Percentiles rank a stretch among this genome's conserved stretches.
Conservation (phyloP, 164 flowering plant genomes). For the Macadamia integrifolia region DNA sequence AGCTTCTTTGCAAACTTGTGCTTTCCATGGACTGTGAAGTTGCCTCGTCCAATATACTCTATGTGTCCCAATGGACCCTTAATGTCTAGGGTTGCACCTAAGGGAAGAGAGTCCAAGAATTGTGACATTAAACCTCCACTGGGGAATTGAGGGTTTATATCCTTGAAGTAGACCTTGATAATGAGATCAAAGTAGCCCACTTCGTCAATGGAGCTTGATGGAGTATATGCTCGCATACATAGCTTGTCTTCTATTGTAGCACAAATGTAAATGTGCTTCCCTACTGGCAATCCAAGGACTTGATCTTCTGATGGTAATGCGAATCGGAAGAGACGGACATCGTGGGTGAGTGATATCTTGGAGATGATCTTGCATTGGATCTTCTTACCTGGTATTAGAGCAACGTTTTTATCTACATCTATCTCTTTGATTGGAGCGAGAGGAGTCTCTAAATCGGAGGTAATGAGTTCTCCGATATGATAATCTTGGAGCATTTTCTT, state of each 20-base stretch:
- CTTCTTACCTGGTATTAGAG: conserved; percentile 59
- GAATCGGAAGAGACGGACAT: conserved; percentile 66
- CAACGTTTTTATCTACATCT: conserved; percentile 20
- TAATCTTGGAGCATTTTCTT: conserved; percentile 72
- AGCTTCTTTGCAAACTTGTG: conserved; percentile 62
- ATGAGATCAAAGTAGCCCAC: conserved; percentile 75
- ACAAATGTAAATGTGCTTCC: conserved; percentile 85
- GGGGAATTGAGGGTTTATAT: conserved; percentile 69
- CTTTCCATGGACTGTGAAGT: conserved; percentile 62
- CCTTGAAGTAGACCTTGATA: conserved; percentile 72
- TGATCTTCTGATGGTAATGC: conserved; percentile 66
- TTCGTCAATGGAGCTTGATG: conserved; percentile 53
- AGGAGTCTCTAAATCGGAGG: conserved; percentile 22
- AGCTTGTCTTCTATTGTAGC: conserved; percentile 63
- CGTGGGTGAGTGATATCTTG: conserved; percentile 59
- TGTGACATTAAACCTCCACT: conserved; percentile 89
- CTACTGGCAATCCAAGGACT: conserved; percentile 73
- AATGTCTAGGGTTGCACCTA: conserved; percentile 55
- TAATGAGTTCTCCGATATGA: conserved; percentile 66
- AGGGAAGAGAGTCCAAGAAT: conserved; percentile 52
- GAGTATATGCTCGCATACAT: conserved; percentile 92
- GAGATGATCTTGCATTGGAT: conserved; percentile 60
- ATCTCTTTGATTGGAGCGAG: conserved; percentile 57
- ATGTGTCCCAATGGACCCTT: conserved; percentile 96
- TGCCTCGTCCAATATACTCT: conserved; percentile 71